These are phyloP conservation scores for Corylus avellana DNA, from an alignment of 306 rosid genomes.

Conservation along the genomic window DNA sequence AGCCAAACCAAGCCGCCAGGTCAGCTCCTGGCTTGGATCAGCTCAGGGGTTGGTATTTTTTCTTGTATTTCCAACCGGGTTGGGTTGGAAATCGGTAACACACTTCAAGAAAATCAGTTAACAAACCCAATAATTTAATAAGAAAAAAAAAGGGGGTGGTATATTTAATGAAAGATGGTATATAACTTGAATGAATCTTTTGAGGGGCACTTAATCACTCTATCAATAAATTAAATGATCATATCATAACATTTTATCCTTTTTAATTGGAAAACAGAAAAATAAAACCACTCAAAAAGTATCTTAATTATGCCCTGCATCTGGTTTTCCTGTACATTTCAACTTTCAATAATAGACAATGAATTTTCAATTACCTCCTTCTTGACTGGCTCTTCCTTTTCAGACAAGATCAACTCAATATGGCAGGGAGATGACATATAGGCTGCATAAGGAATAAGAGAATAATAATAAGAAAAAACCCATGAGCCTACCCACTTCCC, in stretches of 20 bases:
- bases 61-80: too few species aligned
- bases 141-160: too few species aligned
- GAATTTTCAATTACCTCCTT: slow-evolving; percentile 62
- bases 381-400: slow-evolving; percentile 87
- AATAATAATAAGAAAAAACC: neutral
- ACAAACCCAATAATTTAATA: too few species aligned
- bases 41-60: too few species aligned
- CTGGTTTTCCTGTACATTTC: neutral
- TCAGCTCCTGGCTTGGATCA: too few species aligned
- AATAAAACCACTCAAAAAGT: neutral
- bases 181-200: neutral
- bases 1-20: too few species aligned
- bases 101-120: too few species aligned
- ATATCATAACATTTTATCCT: neutral
- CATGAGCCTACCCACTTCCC: neutral
- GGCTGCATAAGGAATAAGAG: slow-evolving; percentile 41
- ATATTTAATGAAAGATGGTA: neutral
- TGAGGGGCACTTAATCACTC: neutral
- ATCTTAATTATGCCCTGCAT: neutral
- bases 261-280: too few species aligned
- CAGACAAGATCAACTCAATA: slow-evolving; percentile 78
- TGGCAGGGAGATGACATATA: slow-evolving; percentile 98
- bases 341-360: neutral
- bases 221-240: neutral
- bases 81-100: too few species aligned